Evolutionary conservation across 1,284 basidiomycete species (phyloP).

Genomic region (Laetiporus sulphureus): DNA sequence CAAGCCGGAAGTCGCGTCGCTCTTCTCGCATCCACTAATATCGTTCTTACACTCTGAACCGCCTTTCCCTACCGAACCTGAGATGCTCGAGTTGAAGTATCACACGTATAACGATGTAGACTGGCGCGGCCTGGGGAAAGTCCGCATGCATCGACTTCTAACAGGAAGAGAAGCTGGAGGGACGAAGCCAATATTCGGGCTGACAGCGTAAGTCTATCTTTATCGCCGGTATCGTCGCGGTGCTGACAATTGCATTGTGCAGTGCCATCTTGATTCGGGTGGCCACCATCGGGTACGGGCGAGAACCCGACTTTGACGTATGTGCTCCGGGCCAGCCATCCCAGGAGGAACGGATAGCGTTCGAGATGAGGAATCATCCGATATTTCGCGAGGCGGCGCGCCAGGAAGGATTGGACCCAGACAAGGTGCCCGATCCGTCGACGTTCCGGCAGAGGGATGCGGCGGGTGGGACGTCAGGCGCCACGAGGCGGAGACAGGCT

Average conservation of each 20-base stretch:
- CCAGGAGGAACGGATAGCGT: slow-evolving; percentile 51
- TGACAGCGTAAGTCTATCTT: slow-evolving; percentile 63
- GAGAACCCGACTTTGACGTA: slow-evolving; percentile 57
- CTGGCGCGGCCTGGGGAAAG: slow-evolving; percentile 34
- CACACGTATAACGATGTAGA: slow-evolving; percentile 56
- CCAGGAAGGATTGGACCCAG: slow-evolving; percentile 37
- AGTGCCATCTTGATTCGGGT: slow-evolving; percentile 69
- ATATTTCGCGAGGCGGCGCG: slow-evolving; percentile 45
- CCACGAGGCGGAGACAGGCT: slow-evolving; percentile 1
- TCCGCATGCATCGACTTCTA: slow-evolving; percentile 70
- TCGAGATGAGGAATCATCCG: slow-evolving; percentile 41
- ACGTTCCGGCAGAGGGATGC: background rate
- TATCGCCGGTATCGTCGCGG: background rate
- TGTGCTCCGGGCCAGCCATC: slow-evolving; percentile 48
- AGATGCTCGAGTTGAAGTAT: slow-evolving; percentile 52
- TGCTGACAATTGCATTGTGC: slow-evolving; percentile 1
- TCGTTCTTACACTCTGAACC: slow-evolving; percentile 65
- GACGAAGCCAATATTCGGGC: slow-evolving; percentile 76
- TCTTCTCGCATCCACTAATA: slow-evolving; percentile 78
- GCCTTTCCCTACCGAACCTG: slow-evolving; percentile 51
- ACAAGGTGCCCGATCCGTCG: slow-evolving; percentile 16
- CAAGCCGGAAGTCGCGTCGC: slow-evolving; percentile 62
- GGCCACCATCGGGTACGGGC: slow-evolving; percentile 61
- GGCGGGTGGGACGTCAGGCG: background rate
- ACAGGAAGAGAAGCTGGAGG: slow-evolving; percentile 78